Evolutionary conservation across 306 rosid species (phyloP).

Genomic region (Prunus persica): DNA sequence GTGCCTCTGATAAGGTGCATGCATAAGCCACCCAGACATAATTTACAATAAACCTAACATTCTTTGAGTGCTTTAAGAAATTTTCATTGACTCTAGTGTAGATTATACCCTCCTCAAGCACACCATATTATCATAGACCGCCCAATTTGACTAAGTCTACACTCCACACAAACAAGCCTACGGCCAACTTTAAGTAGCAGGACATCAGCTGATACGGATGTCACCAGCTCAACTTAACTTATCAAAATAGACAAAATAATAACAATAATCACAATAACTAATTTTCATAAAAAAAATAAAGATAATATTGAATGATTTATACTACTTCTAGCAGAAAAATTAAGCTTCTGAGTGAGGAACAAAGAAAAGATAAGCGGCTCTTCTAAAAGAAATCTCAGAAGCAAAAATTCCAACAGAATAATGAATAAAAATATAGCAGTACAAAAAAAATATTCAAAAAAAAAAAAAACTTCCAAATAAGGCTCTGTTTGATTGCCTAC

Average conservation of each 20-base stretch:
- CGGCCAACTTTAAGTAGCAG: background rate
- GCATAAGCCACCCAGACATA: background rate
- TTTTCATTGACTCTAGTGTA: background rate
- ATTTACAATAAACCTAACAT: background rate
- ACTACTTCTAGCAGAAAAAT: background rate
- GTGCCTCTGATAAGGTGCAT: background rate
- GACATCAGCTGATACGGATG: background rate
- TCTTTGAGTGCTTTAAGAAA: background rate
- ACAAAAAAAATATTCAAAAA: too few relatives aligned
- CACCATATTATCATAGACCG: background rate
- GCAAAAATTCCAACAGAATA: background rate
- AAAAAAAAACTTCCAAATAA: background rate
- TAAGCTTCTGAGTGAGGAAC: background rate
- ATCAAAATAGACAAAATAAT: background rate
- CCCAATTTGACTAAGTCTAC: constrained; percentile 27
- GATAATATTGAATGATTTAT: background rate
- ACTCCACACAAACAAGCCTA: background rate
- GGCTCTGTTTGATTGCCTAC: constrained; percentile 22
- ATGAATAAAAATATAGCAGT: background rate
- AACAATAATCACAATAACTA: background rate
- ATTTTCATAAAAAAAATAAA: background rate
- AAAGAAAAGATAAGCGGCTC: background rate
- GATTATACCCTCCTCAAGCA: background rate
- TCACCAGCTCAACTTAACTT: constrained; percentile 2
- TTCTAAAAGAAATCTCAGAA: background rate